These are phyloP conservation scores for Liquidambar formosana DNA, from an alignment of 164 flowering plant species.

Conservation along the genomic window DNA sequence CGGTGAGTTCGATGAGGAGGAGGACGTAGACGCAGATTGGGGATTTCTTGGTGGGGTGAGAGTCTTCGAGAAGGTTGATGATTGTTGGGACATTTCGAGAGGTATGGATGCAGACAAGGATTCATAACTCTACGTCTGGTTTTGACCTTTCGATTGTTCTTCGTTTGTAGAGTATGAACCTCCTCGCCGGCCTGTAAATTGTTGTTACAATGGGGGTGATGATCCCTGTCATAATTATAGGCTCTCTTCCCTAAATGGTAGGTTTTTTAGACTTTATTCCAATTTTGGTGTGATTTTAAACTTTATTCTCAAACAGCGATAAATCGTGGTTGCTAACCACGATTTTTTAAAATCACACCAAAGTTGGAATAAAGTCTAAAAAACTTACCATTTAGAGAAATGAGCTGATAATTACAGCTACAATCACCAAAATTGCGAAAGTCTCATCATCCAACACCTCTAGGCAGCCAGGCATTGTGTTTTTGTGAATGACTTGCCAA, in stretches of 20 bases:
- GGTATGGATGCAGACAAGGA: slow-evolving; percentile 29
- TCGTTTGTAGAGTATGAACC: slow-evolving; percentile 13
- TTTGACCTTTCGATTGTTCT: slow-evolving; percentile 23
- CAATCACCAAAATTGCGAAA: slow-evolving; percentile 25
- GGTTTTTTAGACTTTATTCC: too few species aligned
- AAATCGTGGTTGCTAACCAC: too few species aligned
- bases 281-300: too few species aligned
- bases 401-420: too few species aligned
- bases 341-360: too few species aligned
- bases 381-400: too few species aligned
- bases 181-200: slow-evolving; percentile 19
- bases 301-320: too few species aligned
- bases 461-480: not conserved
- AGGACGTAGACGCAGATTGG: slow-evolving; percentile 32
- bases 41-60: slow-evolving; percentile 29
- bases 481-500: too few species aligned
- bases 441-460: slow-evolving; percentile 26
- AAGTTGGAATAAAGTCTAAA: too few species aligned
- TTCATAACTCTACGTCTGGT: slow-evolving; percentile 23
- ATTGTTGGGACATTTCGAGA: slow-evolving; percentile 26
- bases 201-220: slow-evolving; percentile 21
- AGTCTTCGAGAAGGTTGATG: slow-evolving; percentile 32
- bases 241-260: too few species aligned
- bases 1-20: slow-evolving; percentile 43
- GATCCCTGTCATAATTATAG: slow-evolving; percentile 27